Conservation (phyloP, 2,329 filamentous ascomycete genomes). For the Paecilomyces dactylethromorphus region DNA sequence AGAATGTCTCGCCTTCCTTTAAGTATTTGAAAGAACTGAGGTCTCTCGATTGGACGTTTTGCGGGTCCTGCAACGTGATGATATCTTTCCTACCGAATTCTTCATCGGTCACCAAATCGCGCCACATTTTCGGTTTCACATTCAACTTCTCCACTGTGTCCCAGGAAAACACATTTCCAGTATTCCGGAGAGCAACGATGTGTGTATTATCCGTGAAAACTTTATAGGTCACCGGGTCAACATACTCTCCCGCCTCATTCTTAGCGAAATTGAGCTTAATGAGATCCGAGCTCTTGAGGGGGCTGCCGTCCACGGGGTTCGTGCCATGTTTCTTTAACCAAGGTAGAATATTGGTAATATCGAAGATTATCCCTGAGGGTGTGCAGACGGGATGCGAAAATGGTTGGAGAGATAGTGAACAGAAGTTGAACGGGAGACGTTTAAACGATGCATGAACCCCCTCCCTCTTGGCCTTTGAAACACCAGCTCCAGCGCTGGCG, state of each 20-base stretch:
- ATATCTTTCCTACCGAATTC: slow-evolving; percentile 87
- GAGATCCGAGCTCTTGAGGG: slow-evolving; percentile 72
- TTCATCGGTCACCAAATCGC: slow-evolving; percentile 77
- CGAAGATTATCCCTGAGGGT: slow-evolving; percentile 78
- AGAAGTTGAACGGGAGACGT: slow-evolving; percentile 95
- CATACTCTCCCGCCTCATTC: slow-evolving; percentile 84
- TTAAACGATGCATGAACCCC: slow-evolving; percentile 63
- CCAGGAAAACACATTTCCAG: slow-evolving; percentile 93
- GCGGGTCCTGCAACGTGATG: slow-evolving; percentile 92
- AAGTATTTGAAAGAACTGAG: slow-evolving; percentile 84
- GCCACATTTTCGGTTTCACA: slow-evolving; percentile 95
- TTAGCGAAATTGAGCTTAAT: slow-evolving; percentile 88
- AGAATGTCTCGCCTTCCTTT: slow-evolving; percentile 66
- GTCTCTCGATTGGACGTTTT: slow-evolving; percentile 76
- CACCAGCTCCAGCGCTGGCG: slow-evolving; percentile 66
- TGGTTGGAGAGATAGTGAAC: slow-evolving; percentile 89
- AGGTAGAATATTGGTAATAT: slow-evolving; percentile 85
- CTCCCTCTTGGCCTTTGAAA: slow-evolving; percentile 47
- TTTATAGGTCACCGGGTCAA: slow-evolving; percentile 96
- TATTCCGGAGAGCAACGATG: slow-evolving; percentile 77
- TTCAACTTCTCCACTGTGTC: slow-evolving; percentile 94
- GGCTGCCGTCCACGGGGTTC: slow-evolving; percentile 79
- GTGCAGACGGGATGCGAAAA: slow-evolving; percentile 95
- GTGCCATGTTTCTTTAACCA: slow-evolving; percentile 94
- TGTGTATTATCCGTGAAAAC: slow-evolving; percentile 98